Evolutionary conservation across 2,329 filamentous ascomycete genomes (phyloP).

Genomic region (Zopfia rhizophila): DNA sequence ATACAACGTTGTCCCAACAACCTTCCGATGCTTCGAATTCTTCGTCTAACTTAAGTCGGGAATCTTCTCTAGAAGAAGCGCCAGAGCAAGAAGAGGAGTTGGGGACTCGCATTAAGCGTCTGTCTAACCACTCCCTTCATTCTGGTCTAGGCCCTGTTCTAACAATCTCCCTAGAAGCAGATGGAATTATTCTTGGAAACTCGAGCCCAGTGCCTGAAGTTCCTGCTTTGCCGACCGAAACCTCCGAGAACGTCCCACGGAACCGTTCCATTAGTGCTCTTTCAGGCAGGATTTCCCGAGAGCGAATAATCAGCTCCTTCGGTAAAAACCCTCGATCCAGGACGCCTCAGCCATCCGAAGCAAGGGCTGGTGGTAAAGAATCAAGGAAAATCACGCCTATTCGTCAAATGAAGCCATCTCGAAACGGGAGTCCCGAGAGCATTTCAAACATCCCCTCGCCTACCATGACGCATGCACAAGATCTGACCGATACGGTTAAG

Average conservation of each 20-base stretch:
- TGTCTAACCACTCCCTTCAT: constrained; percentile 28
- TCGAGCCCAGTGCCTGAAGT: constrained; percentile 15
- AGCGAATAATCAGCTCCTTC: constrained; percentile 18
- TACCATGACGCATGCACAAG: constrained; percentile 1
- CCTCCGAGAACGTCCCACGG: not conserved
- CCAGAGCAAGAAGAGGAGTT: constrained; percentile 8
- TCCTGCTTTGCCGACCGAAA: constrained; percentile 14
- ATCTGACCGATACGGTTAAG: not conserved
- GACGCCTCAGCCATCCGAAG: constrained; percentile 15
- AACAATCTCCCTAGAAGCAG: constrained; percentile 38
- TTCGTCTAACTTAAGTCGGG: constrained; percentile 17
- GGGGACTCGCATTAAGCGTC: constrained; percentile 26
- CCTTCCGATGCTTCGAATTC: constrained; percentile 15
- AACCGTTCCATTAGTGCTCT: constrained; percentile 22
- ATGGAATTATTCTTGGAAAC: constrained; percentile 32
- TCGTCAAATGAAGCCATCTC: constrained; percentile 35
- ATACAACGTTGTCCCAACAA: constrained; percentile 2
- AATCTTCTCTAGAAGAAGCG: constrained; percentile 18
- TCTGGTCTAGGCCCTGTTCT: constrained; percentile 30
- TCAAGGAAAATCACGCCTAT: constrained; percentile 29
- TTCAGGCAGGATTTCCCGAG: constrained; percentile 19
- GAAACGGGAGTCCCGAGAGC: constrained; percentile 16
- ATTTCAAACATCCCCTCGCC: constrained; percentile 1
- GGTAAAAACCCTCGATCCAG: constrained; percentile 14
- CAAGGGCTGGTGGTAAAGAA: not conserved